Evolutionary conservation across 257 asterid genomes (phyloP).

Genomic region (Lycium ferocissimum): DNA sequence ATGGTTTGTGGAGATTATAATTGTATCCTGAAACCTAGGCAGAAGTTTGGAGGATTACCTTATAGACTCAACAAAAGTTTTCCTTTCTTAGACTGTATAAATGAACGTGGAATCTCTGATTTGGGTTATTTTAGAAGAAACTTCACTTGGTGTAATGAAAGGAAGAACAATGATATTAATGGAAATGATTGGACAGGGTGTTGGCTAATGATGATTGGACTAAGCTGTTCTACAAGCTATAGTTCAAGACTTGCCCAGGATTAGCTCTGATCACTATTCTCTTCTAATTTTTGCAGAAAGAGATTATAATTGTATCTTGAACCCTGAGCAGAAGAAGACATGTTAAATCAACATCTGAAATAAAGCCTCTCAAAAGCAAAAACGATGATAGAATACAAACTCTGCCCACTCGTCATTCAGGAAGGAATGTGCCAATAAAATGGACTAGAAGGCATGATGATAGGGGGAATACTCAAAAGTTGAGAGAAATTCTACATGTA

Average conservation of each 20-base stretch:
- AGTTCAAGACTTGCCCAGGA: neutral
- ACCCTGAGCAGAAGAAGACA: no score
- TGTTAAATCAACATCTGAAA: no score
- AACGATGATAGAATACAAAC: no score
- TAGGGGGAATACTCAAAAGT: no score
- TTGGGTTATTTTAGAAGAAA: neutral
- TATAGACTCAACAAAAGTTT: neutral
- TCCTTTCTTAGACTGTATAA: neutral
- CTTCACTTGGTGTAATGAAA: neutral
- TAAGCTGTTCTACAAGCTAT: neutral
- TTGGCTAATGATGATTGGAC: neutral
- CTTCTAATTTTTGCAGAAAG: neutral
- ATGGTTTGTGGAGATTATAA: neutral
- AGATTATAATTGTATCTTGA: no score
- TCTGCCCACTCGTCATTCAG: no score
- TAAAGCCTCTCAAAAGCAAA: no score
- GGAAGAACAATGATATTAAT: neutral
- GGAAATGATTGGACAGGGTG: neutral
- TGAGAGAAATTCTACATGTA: no score
- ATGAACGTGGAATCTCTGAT: neutral
- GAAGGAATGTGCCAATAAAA: no score
- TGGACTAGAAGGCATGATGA: no score
- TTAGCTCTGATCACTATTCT: neutral
- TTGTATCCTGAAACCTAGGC: rapidly evolving
- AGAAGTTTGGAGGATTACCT: neutral